Conservation (phyloP, 2,329 filamentous ascomycete species). For the Fusarium verrucosum region DNA sequence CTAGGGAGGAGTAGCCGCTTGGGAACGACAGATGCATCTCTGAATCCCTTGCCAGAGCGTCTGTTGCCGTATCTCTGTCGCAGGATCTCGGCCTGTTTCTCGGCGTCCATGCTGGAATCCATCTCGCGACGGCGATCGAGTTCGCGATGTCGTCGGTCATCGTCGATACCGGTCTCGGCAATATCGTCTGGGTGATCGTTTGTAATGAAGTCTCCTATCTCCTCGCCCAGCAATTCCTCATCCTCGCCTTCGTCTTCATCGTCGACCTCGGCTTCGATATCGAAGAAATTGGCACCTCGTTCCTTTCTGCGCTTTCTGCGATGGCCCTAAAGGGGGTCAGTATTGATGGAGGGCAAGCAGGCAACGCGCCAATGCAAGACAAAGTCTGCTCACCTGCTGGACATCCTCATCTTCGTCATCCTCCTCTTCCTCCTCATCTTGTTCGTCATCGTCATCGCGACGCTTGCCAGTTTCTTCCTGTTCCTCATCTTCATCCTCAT, state of each 20-base stretch:
- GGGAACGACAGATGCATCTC: slow-evolving; percentile 80
- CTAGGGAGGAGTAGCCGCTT: slow-evolving; percentile 89
- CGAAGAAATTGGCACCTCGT: slow-evolving; percentile 86
- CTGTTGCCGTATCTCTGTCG: slow-evolving; percentile 89
- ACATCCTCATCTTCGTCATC: slow-evolving; percentile 75
- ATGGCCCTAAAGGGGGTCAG: slow-evolving; percentile 59
- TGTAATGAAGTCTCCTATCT: slow-evolving; percentile 83
- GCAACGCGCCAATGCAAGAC: slow-evolving; percentile 2
- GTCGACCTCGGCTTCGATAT: slow-evolving; percentile 98
- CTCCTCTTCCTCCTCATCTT: slow-evolving; percentile 66
- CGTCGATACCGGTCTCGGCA: slow-evolving; percentile 80
- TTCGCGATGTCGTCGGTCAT: slow-evolving; percentile 92
- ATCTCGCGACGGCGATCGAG: slow-evolving; percentile 91
- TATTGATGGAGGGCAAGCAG: neutral
- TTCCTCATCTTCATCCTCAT: slow-evolving; percentile 51
- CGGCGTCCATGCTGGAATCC: slow-evolving; percentile 87
- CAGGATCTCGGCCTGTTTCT: slow-evolving; percentile 88
- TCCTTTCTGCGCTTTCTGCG: slow-evolving; percentile 84
- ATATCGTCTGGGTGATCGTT: slow-evolving; percentile 92
- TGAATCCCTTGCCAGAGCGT: slow-evolving; percentile 69
- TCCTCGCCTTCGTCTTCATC: slow-evolving; percentile 90
- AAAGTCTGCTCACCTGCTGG: slow-evolving; percentile 62
- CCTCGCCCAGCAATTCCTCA: slow-evolving; percentile 88
- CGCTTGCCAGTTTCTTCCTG: slow-evolving; percentile 50
- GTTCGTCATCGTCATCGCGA: slow-evolving; percentile 53